phyloP scores from a whole-genome alignment of 306 rosid genomes.

The Boehmeria nivea region DNA sequence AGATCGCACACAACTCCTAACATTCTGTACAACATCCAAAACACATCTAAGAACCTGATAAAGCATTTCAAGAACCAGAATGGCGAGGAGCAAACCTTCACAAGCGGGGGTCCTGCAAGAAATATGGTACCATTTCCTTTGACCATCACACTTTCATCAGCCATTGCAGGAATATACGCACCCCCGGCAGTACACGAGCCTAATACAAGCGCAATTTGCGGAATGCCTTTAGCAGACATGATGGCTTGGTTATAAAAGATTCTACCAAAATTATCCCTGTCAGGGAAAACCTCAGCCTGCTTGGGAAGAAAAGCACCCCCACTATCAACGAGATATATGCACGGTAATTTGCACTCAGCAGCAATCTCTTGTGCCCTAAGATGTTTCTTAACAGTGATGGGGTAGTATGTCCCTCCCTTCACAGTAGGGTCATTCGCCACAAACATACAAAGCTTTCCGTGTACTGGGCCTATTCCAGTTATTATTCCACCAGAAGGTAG shows the following conservation, averaged over 20 bases:
- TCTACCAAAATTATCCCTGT: constrained; percentile 86
- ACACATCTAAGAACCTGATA: constrained; percentile 9
- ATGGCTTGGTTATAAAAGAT: constrained; percentile 84
- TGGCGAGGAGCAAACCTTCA: constrained; percentile 55
- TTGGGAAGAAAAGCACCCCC: constrained; percentile 98
- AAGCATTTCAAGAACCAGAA: constrained; percentile 15
- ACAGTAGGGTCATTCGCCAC: constrained; percentile 96
- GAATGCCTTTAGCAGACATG: constrained; percentile 86
- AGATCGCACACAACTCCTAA: neutral
- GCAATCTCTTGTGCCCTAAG: constrained; percentile 97
- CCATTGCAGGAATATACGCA: constrained; percentile 98
- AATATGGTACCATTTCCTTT: constrained; percentile 94
- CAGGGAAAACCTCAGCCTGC: constrained; percentile 97
- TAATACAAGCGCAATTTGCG: constrained; percentile 86
- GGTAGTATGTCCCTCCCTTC: constrained; percentile 94
- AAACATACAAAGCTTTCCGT: constrained; percentile 88
- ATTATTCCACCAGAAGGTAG: constrained; percentile 83
- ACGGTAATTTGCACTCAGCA: constrained; percentile 75
- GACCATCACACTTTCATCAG: constrained; percentile 99
- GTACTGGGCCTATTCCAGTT: constrained; percentile 92
- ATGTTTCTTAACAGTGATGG: constrained; percentile 93
- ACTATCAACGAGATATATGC: constrained; percentile 92
- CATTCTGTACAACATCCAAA: constrained; percentile 1
- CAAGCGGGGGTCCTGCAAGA: constrained; percentile 94
- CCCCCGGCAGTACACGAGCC: constrained; percentile 99